These are phyloP conservation scores for Teratosphaeriaceae sp. DNA, from an alignment of 2,329 filamentous ascomycete genomes.

Conservation along the genomic window DNA sequence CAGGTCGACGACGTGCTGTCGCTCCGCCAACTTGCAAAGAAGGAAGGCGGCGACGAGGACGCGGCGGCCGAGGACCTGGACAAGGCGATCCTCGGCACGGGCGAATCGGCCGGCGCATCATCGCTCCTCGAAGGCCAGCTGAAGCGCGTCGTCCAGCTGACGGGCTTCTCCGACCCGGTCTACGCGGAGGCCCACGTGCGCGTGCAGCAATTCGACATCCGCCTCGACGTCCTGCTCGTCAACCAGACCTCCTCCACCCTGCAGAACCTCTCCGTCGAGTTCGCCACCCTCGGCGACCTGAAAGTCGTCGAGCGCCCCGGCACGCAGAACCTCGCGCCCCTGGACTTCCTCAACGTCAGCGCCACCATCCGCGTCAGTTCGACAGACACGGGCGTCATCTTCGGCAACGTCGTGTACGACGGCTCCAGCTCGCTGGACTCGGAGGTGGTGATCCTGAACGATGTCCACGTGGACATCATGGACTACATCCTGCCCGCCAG, in stretches of 20 bases:
- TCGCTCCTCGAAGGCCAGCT: constrained; percentile 95
- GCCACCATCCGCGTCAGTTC: constrained; percentile 98
- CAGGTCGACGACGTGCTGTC: constrained; percentile 93
- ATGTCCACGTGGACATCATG: constrained; percentile 99
- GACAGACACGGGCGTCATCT: constrained; percentile 96
- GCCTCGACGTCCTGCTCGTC: constrained; percentile 90
- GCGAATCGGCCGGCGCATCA: constrained; percentile 64
- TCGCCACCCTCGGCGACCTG: constrained; percentile 93
- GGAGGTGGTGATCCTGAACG: constrained; percentile 95
- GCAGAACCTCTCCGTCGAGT: constrained; percentile 95
- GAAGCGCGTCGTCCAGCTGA: constrained; percentile 91
- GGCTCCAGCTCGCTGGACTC: constrained; percentile 86
- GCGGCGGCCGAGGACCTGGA: constrained; percentile 86
- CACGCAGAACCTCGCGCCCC: constrained; percentile 88
- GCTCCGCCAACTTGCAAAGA: constrained; percentile 89
- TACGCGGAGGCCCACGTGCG: constrained; percentile 99
- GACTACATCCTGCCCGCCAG: constrained; percentile 98
- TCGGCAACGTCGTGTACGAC: constrained; percentile 97
- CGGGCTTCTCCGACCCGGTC: constrained; percentile 95
- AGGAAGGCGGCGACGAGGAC: constrained; percentile 75
- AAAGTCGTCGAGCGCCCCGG: constrained; percentile 97
- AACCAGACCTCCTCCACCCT: constrained; percentile 96
- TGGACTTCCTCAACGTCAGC: constrained; percentile 97
- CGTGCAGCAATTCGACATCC: constrained; percentile 97
- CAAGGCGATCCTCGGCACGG: constrained; percentile 87